Percentiles rank a stretch among this genome's conserved stretches.
Evolutionary conservation across 805 yeast species (phyloP).

Genomic region (Barnettozyma californica): DNA sequence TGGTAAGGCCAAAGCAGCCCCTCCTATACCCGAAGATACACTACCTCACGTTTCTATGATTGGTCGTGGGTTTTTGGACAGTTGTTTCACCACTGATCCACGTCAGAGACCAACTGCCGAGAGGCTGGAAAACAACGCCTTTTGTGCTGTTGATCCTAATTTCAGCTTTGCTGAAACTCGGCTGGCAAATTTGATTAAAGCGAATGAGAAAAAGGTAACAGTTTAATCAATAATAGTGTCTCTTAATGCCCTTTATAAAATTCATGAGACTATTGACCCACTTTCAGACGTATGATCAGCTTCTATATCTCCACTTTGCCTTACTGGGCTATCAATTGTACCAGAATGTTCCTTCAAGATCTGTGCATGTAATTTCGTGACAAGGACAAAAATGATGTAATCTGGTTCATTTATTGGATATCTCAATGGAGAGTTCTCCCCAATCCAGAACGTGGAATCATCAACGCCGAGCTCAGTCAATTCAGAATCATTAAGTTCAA

Average conservation of each 20-base stretch:
- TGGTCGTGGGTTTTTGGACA: slow-evolving; percentile 67
- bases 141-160: slow-evolving; percentile 35
- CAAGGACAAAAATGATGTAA: slow-evolving; percentile 42
- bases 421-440: slow-evolving; percentile 61
- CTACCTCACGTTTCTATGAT: slow-evolving; percentile 51
- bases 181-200: slow-evolving; percentile 48
- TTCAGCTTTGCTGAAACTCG: slow-evolving; percentile 52
- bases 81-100: slow-evolving; percentile 76
- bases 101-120: slow-evolving; percentile 85
- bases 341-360: slow-evolving; percentile 3
- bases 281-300: background rate
- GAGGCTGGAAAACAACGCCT: slow-evolving; percentile 49
- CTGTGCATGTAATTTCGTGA: slow-evolving; percentile 21
- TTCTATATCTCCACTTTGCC: slow-evolving; percentile 3
- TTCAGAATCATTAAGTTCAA: slow-evolving; percentile 25
- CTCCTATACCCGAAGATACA: slow-evolving; percentile 94
- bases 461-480: slow-evolving; percentile 15
- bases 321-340: background rate
- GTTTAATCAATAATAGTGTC: background rate
- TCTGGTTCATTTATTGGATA: slow-evolving; percentile 67
- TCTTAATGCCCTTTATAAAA: background rate
- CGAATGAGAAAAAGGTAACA: slow-evolving; percentile 31
- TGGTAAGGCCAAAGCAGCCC: slow-evolving; percentile 84
- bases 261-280: background rate
- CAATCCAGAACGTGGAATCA: slow-evolving; percentile 52